A percentile compares a stretch with the other conserved stretches of the same genome.
These are phyloP conservation scores for Dioscorea zingiberensis DNA, from an alignment of 106 monocot species.

Conservation along the genomic window DNA sequence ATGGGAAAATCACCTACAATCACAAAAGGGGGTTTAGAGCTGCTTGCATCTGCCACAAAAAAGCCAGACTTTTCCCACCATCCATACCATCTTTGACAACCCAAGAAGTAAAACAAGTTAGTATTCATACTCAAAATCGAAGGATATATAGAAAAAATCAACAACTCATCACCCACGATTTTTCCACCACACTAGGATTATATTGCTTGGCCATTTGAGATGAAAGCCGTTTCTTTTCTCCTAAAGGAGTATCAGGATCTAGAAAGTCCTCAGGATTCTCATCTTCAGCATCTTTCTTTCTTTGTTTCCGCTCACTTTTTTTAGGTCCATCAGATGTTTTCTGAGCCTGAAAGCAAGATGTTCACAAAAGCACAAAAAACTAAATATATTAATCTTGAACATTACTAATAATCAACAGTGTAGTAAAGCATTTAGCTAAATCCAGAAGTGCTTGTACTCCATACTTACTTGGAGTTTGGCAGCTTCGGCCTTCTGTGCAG, in stretches of 20 bases:
- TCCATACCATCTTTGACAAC: conserved; percentile 53
- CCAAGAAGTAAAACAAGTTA: conserved; percentile 1
- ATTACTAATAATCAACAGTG: background rate
- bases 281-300: conserved; percentile 43
- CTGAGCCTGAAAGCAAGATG: conserved; percentile 27
- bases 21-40: conserved; percentile 80
- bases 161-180: conserved; percentile 48
- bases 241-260: conserved; percentile 63
- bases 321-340: conserved; percentile 43
- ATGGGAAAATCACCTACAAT: conserved; percentile 49
- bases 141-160: background rate
- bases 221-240: conserved; percentile 84
- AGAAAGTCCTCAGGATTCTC: conserved; percentile 77
- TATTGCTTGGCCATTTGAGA: conserved; percentile 90
- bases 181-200: conserved; percentile 82
- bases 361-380: background rate
- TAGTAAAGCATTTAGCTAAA: no score
- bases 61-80: conserved; percentile 86
- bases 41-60: conserved; percentile 69
- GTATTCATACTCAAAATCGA: background rate
- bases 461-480: conserved; percentile 55
- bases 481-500: conserved; percentile 65
- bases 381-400: background rate
- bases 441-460: background rate
- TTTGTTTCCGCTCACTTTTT: conserved; percentile 64